phyloP scores from a whole-genome alignment of 1,139 yeast species.

The Lodderomyces parapsilosis region DNA sequence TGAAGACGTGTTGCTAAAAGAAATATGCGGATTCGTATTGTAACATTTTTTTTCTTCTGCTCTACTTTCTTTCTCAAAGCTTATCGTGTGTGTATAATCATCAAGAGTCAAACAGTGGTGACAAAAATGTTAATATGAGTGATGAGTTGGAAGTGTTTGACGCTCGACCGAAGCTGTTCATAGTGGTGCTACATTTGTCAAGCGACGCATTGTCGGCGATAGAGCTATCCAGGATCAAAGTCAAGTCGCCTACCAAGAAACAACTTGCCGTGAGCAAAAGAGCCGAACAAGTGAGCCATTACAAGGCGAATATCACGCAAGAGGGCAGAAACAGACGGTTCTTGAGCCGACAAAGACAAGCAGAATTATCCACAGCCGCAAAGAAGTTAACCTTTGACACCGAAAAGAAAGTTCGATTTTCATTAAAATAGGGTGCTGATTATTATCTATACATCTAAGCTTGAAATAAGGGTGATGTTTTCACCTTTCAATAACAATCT shows the following conservation, averaged over 20 bases:
- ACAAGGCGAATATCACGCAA: slow-evolving; percentile 21
- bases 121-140: not conserved
- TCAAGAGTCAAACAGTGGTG: not conserved
- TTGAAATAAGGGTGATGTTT: slow-evolving; percentile 79
- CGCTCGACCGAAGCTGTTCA: not conserved
- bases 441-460: slow-evolving; percentile 36
- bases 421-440: not conserved
- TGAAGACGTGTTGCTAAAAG: slow-evolving; percentile 8
- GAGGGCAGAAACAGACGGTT: slow-evolving; percentile 24
- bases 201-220: slow-evolving; percentile 11
- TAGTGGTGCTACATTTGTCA: slow-evolving; percentile 7
- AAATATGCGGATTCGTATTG: too few species aligned
- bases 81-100: not conserved
- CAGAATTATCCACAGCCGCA: slow-evolving; percentile 16
- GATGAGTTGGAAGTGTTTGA: not conserved
- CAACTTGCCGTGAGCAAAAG: slow-evolving; percentile 23
- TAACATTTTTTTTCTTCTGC: not conserved
- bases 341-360: slow-evolving; percentile 16
- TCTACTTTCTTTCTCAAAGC: not conserved
- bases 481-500: slow-evolving; percentile 87
- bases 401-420: slow-evolving; percentile 1
- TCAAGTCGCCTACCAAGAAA: slow-evolving; percentile 18
- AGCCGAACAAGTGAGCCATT: slow-evolving; percentile 26
- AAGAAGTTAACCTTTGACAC: slow-evolving; percentile 10
- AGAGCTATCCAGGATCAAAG: slow-evolving; percentile 9